Conservation (phyloP, 345 rosid genomes). For the Zanthoxylum bungeanum region DNA sequence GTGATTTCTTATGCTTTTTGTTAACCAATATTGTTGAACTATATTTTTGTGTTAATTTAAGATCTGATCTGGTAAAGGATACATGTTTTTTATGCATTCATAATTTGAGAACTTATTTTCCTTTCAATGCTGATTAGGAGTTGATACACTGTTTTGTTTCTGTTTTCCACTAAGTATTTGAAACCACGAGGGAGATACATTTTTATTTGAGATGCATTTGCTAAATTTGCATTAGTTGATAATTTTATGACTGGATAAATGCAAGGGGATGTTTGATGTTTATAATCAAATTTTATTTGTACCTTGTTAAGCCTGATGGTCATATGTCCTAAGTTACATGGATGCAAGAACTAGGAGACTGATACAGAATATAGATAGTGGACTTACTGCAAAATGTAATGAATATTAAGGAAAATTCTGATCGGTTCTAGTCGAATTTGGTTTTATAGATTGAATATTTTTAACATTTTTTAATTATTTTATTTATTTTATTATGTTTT, state of each 20-base stretch:
- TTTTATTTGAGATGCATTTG: no score
- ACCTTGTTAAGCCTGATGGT: neutral
- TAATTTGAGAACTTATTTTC: neutral
- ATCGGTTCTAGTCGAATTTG: neutral
- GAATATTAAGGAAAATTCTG: neutral
- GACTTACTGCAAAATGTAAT: no score
- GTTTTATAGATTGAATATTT: neutral
- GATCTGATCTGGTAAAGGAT: constrained; percentile 4
- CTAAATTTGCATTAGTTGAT: no score
- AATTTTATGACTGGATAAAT: no score
- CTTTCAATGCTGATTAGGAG: neutral
- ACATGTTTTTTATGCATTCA: neutral
- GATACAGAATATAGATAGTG: no score
- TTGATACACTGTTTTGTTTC: no score
- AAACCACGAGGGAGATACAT: no score
- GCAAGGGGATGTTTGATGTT: no score
- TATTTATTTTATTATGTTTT: neutral
- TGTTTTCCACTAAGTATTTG: no score
- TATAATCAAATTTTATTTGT: no score
- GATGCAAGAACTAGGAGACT: neutral
- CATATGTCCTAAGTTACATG: neutral
- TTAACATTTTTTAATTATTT: neutral
- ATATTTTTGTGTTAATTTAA: neutral
- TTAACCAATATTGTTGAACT: neutral
- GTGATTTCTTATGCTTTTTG: neutral